Percentiles rank a stretch among this genome's conserved stretches.
phyloP scores from a whole-genome alignment of 495 filamentous ascomycete species.

The Melanomma pulvis-pyrius region DNA sequence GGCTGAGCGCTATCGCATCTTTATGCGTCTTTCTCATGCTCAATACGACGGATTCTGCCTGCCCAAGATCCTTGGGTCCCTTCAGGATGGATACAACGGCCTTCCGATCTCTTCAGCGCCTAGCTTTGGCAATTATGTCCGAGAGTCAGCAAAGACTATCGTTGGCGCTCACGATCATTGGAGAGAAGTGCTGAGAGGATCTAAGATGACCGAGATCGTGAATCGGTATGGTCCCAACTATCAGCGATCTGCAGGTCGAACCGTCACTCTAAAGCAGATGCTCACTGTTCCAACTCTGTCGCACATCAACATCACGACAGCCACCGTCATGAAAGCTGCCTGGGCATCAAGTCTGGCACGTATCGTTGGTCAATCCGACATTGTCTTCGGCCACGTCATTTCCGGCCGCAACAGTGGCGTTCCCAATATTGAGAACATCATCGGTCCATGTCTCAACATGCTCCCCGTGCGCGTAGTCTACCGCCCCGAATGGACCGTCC shows the following conservation, averaged over 20 bases:
- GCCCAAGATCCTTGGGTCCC: conserved; percentile 26
- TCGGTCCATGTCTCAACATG: conserved; percentile 64
- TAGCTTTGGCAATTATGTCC: conserved; percentile 33
- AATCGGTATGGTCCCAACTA: conserved; percentile 35
- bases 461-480: conserved; percentile 61
- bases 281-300: conserved; percentile 14
- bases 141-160: conserved; percentile 19
- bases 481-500: conserved; percentile 51
- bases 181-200: conserved; percentile 33
- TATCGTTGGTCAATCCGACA: conserved; percentile 53
- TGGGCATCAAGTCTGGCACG: conserved; percentile 60
- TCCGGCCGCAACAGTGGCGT: conserved; percentile 60
- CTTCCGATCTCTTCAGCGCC: conserved; percentile 28
- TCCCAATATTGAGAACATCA: conserved; percentile 56
- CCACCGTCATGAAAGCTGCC: conserved; percentile 60
- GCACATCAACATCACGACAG: conserved; percentile 53
- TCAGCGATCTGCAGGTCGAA: conserved; percentile 23
- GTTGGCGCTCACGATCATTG: conserved; percentile 29
- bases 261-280: conserved; percentile 21
- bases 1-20: conserved; percentile 28
- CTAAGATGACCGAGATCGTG: conserved; percentile 38
- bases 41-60: conserved; percentile 39
- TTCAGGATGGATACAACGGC: conserved; percentile 34
- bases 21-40: conserved; percentile 36
- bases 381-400: conserved; percentile 60